Conservation (phyloP, 495 filamentous ascomycete species). For the Physcia stellaris region DNA sequence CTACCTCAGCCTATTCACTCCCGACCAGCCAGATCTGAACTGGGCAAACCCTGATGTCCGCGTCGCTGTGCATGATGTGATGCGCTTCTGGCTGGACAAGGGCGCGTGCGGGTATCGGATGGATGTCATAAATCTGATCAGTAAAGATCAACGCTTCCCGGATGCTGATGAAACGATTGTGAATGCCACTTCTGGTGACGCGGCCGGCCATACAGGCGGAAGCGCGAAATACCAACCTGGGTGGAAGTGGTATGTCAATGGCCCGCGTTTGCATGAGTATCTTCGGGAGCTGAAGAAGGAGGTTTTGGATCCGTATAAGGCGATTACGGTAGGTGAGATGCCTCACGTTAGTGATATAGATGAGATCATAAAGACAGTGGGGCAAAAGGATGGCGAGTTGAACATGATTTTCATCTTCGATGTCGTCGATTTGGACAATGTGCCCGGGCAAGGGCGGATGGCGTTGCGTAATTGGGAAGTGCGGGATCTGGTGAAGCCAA, state of each 20-base stretch:
- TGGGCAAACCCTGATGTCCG: constrained; percentile 48
- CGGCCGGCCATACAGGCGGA: no score
- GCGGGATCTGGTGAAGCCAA: constrained; percentile 27
- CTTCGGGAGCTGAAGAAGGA: constrained; percentile 42
- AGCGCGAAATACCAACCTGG: constrained; percentile 31
- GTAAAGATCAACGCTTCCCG: constrained; percentile 39
- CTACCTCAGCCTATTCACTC: constrained; percentile 49
- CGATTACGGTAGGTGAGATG: constrained; percentile 54
- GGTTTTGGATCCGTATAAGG: constrained; percentile 43
- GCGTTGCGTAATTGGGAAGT: constrained; percentile 27
- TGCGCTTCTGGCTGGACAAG: constrained; percentile 52
- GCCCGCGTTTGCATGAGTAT: constrained; percentile 49
- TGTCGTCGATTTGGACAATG: constrained; percentile 36
- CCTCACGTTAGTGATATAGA: constrained; percentile 34
- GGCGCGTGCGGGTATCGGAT: constrained; percentile 52
- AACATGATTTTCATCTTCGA: constrained; percentile 53
- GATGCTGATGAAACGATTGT: constrained; percentile 29
- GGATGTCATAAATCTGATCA: constrained; percentile 48
- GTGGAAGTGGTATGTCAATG: constrained; percentile 37
- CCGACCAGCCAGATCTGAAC: constrained; percentile 55
- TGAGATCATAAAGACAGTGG: constrained; percentile 37
- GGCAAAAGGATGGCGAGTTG: constrained; percentile 30
- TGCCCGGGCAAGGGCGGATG: constrained; percentile 21
- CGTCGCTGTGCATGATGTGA: constrained; percentile 44
- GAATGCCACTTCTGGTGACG: no score